Evolutionary conservation across 345 rosid species (phyloP).

Genomic region (Citrus unshiu): DNA sequence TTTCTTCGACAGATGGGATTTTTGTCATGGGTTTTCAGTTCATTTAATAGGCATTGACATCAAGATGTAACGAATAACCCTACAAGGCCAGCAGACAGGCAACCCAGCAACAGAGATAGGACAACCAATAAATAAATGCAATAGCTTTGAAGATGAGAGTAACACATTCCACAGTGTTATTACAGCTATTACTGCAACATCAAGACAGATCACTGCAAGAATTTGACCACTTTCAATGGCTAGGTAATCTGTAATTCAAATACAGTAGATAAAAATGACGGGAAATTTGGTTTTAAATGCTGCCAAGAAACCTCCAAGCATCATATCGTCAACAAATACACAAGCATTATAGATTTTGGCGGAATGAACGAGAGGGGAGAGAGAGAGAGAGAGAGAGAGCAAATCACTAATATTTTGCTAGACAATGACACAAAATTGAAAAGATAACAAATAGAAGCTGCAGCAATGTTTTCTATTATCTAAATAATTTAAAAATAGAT

Average conservation of each 20-base stretch:
- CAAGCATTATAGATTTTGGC: background rate
- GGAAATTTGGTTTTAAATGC: background rate
- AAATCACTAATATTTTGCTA: background rate
- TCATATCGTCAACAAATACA: background rate
- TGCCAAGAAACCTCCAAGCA: background rate
- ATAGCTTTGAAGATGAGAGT: background rate
- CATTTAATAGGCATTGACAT: background rate
- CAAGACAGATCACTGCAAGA: background rate
- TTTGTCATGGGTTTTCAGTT: too few relatives aligned
- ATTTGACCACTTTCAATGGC: background rate
- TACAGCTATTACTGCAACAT: background rate
- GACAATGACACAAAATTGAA: background rate
- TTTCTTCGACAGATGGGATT: too few relatives aligned
- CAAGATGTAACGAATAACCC: background rate
- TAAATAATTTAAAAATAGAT: conserved; percentile 20
- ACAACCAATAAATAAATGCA: background rate
- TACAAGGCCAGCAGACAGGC: background rate
- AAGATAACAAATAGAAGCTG: conserved; percentile 7
- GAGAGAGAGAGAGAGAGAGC: background rate
- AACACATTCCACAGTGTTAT: background rate
- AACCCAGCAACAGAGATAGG: background rate
- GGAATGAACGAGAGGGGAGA: background rate
- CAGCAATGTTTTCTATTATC: conserved; percentile 22
- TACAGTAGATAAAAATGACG: background rate
- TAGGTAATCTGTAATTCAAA: background rate